phyloP scores from a whole-genome alignment of 2,329 filamentous ascomycete species.

The Ophiobolus disseminans region DNA sequence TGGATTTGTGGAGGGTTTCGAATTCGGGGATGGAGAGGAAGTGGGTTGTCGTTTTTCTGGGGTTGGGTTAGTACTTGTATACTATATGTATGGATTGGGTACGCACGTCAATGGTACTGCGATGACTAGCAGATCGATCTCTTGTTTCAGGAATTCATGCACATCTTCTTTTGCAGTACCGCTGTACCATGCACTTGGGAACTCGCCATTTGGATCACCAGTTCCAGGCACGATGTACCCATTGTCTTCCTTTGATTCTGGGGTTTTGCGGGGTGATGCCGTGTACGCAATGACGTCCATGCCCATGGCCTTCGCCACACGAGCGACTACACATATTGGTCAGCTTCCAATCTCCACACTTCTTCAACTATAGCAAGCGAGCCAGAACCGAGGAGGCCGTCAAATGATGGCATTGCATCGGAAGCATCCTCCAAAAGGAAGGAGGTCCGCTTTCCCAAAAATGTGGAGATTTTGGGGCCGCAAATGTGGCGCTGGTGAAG shows the following conservation, averaged over 20 bases:
- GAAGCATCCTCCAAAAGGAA: no score
- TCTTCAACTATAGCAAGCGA: neutral
- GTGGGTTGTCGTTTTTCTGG: constrained; percentile 57
- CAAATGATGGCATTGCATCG: no score
- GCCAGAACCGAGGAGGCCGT: no score
- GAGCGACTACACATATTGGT: constrained; percentile 52
- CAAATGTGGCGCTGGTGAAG: constrained; percentile 2
- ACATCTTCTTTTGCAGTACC: constrained; percentile 60
- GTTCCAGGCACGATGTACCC: constrained; percentile 74
- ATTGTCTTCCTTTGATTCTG: constrained; percentile 67
- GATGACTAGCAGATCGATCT: constrained; percentile 65
- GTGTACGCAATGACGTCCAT: constrained; percentile 80
- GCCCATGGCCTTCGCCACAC: constrained; percentile 69
- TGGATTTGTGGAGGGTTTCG: constrained; percentile 57
- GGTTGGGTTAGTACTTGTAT: constrained; percentile 5
- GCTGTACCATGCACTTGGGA: constrained; percentile 65
- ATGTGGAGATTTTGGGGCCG: neutral
- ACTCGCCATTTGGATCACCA: constrained; percentile 63
- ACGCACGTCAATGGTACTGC: constrained; percentile 63
- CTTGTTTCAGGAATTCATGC: constrained; percentile 61
- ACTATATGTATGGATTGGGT: neutral
- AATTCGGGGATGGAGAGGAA: constrained; percentile 64
- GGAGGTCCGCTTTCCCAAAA: no score
- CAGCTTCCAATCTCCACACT: constrained; percentile 4
- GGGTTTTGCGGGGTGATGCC: constrained; percentile 70